Conservation (phyloP, 2,329 filamentous ascomycete species). For the Gliomastix tumulicola region DNA sequence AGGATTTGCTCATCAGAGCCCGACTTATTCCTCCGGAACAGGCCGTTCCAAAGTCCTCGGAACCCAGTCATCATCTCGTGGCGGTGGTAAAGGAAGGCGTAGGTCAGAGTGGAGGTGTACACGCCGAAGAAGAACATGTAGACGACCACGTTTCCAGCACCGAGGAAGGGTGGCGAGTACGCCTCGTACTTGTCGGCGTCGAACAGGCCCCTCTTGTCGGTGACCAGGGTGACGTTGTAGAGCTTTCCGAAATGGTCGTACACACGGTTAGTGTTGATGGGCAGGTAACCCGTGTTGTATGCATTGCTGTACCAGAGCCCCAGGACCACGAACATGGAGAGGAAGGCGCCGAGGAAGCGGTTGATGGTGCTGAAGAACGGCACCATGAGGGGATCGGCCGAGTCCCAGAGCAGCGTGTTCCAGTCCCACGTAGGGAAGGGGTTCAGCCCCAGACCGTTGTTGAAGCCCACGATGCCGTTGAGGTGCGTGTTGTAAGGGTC, state of each 20-base stretch:
- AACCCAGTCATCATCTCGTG: conserved; percentile 43
- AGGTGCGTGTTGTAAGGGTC: conserved; percentile 34
- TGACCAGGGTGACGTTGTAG: conserved; percentile 37
- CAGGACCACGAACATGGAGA: conserved; percentile 46
- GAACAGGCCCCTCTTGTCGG: conserved; percentile 36
- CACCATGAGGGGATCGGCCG: conserved; percentile 36
- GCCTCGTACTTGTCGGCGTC: conserved; percentile 34
- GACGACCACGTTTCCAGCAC: conserved; percentile 40
- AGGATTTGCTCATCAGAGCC: conserved; percentile 19
- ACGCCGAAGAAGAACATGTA: conserved; percentile 51
- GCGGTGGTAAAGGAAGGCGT: conserved; percentile 43
- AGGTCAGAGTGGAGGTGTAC: conserved; percentile 43
- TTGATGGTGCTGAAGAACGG: conserved; percentile 56
- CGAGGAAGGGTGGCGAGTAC: conserved; percentile 45
- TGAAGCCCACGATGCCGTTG: conserved; percentile 33
- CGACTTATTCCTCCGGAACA: conserved; percentile 29
- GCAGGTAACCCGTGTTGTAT: conserved; percentile 49
- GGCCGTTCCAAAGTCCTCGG: conserved; percentile 35
- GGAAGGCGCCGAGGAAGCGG: conserved; percentile 48
- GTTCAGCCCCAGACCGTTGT: conserved; percentile 37
- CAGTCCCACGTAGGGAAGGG: conserved; percentile 40
- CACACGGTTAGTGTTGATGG: conserved; percentile 43
- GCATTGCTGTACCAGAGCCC: conserved; percentile 52
- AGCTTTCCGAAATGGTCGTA: conserved; percentile 39
- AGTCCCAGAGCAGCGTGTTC: conserved; percentile 36